phyloP scores from a whole-genome alignment of 441 rosid species.

The Populus tomentosa region DNA sequence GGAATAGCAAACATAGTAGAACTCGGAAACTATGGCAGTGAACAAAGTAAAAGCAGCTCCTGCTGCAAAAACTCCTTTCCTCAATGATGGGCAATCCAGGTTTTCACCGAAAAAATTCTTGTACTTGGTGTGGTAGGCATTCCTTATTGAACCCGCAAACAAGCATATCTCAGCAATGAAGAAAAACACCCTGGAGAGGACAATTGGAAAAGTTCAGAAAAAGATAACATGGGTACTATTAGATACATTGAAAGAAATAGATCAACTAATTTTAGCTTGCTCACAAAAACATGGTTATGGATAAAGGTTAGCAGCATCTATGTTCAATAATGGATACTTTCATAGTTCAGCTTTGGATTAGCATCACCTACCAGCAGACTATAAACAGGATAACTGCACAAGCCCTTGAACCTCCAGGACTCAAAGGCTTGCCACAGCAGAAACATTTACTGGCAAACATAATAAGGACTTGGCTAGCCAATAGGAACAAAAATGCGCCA shows the following conservation, averaged over 20 bases:
- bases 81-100: constrained; percentile 50
- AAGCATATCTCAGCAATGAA: constrained; percentile 72
- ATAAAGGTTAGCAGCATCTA: background rate
- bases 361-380: constrained; percentile 54
- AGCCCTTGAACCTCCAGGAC: constrained; percentile 74
- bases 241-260: background rate
- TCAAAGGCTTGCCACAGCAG: constrained; percentile 77
- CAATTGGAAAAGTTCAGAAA: background rate
- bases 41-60: constrained; percentile 75
- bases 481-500: constrained; percentile 61
- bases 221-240: background rate
- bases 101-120: constrained; percentile 33
- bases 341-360: background rate
- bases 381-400: constrained; percentile 76
- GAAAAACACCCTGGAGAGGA: constrained; percentile 69
- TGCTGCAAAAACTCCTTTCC: constrained; percentile 81
- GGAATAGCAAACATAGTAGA: constrained; percentile 63
- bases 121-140: constrained; percentile 86
- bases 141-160: constrained; percentile 81
- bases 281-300: background rate
- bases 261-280: background rate
- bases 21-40: constrained; percentile 64
- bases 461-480: constrained; percentile 61
- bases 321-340: background rate
- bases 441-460: constrained; percentile 73